phyloP scores from a whole-genome alignment of 2,329 filamentous ascomycete species.

The Dactylellina drechsleri region DNA sequence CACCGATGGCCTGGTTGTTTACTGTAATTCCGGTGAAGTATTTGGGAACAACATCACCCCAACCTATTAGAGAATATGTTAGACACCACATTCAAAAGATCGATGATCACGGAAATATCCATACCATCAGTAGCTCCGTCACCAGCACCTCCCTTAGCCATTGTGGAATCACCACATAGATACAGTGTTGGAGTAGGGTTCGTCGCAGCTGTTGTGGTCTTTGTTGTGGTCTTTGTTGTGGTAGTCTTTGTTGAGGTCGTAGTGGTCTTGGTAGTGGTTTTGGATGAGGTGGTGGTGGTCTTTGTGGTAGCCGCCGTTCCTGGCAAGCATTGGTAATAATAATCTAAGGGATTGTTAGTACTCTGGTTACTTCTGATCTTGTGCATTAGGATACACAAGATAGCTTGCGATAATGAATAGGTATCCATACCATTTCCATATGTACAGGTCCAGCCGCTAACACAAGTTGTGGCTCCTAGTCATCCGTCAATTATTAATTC shows the following conservation, averaged over 20 bases:
- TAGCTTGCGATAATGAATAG: no score
- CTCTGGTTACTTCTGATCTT: neutral
- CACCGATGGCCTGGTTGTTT: conserved; percentile 73
- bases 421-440: conserved; percentile 37
- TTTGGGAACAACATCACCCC: conserved; percentile 57
- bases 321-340: conserved; percentile 42
- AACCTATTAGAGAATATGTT: conserved; percentile 31
- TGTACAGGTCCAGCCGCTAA: conserved; percentile 36
- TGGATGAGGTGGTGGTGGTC: neutral
- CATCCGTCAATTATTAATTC: neutral
- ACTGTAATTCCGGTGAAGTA: conserved; percentile 61
- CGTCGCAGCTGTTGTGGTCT: conserved; percentile 28
- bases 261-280: conserved; percentile 12
- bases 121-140: conserved; percentile 45
- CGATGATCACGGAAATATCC: neutral
- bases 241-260: conserved; percentile 19
- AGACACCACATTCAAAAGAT: neutral
- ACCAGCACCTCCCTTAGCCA: conserved; percentile 46
- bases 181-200: conserved; percentile 42
- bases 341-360: conserved; percentile 18
- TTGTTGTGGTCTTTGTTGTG: conserved; percentile 1
- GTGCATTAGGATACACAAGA: neutral
- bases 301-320: conserved; percentile 18
- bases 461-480: conserved; percentile 35
- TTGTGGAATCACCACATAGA: conserved; percentile 49